Evolutionary conservation across 768 basidiomycete genomes (phyloP).

Genomic region (Suillus decipiens): DNA sequence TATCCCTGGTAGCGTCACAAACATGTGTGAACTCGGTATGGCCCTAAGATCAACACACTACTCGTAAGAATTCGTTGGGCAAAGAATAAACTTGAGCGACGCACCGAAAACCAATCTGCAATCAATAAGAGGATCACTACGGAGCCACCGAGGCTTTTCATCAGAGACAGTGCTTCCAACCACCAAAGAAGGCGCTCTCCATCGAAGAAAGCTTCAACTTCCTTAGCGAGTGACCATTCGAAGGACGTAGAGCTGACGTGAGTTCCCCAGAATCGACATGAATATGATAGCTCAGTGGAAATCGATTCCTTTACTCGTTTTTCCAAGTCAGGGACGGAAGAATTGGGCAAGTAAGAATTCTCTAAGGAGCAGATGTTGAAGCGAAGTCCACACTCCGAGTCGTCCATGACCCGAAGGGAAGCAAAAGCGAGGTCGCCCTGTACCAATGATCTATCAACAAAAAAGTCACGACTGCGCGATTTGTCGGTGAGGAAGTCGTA

Average conservation of each 20-base stretch:
- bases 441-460: conserved; percentile 1
- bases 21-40: neutral
- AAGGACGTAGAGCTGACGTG: conserved; percentile 24
- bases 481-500: conserved; percentile 24
- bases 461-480: conserved; percentile 16
- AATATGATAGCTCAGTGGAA: conserved; percentile 27
- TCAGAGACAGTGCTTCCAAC: conserved; percentile 8
- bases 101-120: neutral
- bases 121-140: neutral
- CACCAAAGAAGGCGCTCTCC: conserved; percentile 7
- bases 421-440: conserved; percentile 15
- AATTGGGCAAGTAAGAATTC: conserved; percentile 28
- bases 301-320: conserved; percentile 22
- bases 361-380: conserved; percentile 16
- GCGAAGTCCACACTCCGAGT: conserved; percentile 19
- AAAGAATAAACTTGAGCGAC: neutral
- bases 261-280: conserved; percentile 34
- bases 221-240: conserved; percentile 7
- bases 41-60: conserved; percentile 1
- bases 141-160: conserved; percentile 16
- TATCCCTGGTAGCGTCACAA: neutral
- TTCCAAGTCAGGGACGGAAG: conserved; percentile 18
- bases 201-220: conserved; percentile 25
- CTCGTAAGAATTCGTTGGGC: neutral
- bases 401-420: conserved; percentile 28